Base-by-base conservation (phyloP, 2,329 filamentous ascomycete species). In the Bretziella fagacearum region DNA sequence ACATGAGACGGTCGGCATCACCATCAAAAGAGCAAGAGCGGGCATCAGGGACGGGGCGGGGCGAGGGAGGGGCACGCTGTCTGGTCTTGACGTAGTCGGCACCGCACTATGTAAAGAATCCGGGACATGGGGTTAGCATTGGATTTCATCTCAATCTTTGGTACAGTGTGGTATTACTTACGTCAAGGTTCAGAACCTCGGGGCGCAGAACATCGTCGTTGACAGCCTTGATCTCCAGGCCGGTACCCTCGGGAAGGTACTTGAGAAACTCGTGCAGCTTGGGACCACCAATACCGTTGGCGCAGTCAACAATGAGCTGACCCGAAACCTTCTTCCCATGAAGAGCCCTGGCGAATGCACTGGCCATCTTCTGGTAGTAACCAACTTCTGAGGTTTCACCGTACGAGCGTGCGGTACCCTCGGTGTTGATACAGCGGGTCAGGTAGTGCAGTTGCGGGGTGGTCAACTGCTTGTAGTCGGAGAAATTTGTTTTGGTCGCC, bases 401-500 rank as follows among this genome's bases (percentile, higher is more conserved):
- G 59, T 96, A 98, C 15, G 85, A 75, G 55, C 86, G 79, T 48
- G 82, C 79, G 2, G 84, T 93, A 52, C 82, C 84, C 56, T 91
- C 74, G 1, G 89, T 96, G 66, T 98, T 98, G 65, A 86, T 75
- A 63, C 87, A 93, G 54, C 91, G 84, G 26, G 89, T 89, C 53
- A 96, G 71, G 65, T 98, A 98, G 68, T 98, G 91, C 50, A 98
- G 73, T 66, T 96, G 91, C n/a, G 91, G 91, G 3, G 91, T 98
- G 10, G 91, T 96, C 57, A 95, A 70, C 60, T 87, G 79, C 64
- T 89, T 91, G 67, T 79, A 89, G 68, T 96, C 89, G 58, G 77
- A 77, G 59, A 76, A 80, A 51, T 84, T 76, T 47, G 81, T 77
- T 48, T 74, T 73, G 40, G 81, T 80, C 44, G 84, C 84, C 51